phyloP scores from a whole-genome alignment of 2,329 filamentous ascomycete genomes.

The Paracoccidioides brasiliensis region DNA sequence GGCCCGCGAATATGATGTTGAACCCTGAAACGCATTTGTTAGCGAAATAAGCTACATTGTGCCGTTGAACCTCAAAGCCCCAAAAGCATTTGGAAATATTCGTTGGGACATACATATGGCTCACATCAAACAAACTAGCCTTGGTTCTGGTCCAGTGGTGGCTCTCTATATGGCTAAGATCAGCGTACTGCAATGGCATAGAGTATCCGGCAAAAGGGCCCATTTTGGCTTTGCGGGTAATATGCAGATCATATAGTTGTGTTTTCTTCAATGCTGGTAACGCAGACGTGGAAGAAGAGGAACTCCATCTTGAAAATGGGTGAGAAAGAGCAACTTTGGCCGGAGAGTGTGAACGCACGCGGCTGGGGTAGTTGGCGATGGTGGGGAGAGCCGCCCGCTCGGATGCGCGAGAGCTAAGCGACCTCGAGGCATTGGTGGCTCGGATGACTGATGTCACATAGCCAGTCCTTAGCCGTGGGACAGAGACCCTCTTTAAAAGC shows the following conservation, averaged over 20 bases:
- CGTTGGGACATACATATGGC: conserved; percentile 63
- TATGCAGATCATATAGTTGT: conserved; percentile 64
- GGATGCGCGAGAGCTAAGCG: conserved; percentile 5
- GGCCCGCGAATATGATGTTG: conserved; percentile 77
- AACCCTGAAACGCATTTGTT: conserved; percentile 34
- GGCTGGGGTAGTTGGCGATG: conserved; percentile 18
- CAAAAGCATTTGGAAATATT: background rate
- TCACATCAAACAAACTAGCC: conserved; percentile 87
- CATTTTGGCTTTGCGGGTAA: conserved; percentile 75
- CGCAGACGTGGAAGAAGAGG: conserved; percentile 15
- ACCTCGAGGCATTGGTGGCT: conserved; percentile 20
- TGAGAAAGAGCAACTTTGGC: conserved; percentile 9
- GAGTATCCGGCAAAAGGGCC: conserved; percentile 87
- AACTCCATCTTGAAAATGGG: conserved; percentile 18
- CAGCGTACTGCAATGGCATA: conserved; percentile 84
- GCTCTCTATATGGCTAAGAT: conserved; percentile 65
- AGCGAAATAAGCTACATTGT: background rate
- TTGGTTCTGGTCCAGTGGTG: conserved; percentile 82
- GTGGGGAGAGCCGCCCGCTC: conserved; percentile 13
- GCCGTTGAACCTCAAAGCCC: background rate
- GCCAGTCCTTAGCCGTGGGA: conserved; percentile 17
- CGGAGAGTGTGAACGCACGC: conserved; percentile 5
- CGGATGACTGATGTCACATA: conserved; percentile 15
- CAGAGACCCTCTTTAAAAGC: conserved; percentile 20
- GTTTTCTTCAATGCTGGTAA: conserved; percentile 37